Base-by-base conservation (phyloP, 768 basidiomycete genomes). In the Trametes gibbosa region DNA sequence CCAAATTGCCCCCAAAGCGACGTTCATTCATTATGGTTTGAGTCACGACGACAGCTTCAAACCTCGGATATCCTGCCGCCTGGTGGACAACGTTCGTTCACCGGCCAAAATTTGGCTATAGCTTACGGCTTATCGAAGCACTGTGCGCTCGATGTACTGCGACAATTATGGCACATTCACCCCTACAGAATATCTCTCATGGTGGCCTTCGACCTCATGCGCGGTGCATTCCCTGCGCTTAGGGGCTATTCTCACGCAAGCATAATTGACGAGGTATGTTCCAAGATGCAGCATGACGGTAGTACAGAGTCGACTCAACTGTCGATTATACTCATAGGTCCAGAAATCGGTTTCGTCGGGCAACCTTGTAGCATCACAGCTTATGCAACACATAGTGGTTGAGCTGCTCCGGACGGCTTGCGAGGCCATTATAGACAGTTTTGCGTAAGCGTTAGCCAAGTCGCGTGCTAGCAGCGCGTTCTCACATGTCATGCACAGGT, bases 211-310 rank as follows among this genome's bases (percentile, higher is more conserved):
- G 88, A 90, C 70, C 73, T 92, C 51, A 65, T 86, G 58, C 82
- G 89, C 64, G 91, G 89, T 61, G 74, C 87, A 58, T 84, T 92
- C 68, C 90, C 90, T 35, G 91, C 90, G 10, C 87, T 89, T 72
- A 83, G 89, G 73, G 87, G 89, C 61, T 92, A 90, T 76, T 91
- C 91, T 9, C 91, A 92, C 74, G 90, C 90, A 53, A 74, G 90
- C 71, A 89, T 92, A 65, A 84, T 92, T 63, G 86, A 93, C 73
- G 89, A 93, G 82, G 90, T 87, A 53, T 34, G 85, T 72, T 53
- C n/a, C 3, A 29, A 46, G 9, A 14, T 50, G 3, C 21, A 17
- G 25, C 25, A 49, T 58, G 40, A n/a, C 23, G 47, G 13, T 24
- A 4, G 6, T 14, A 24, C 8, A 0, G 23, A 29, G 21, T 46